Conservation (phyloP, 805 yeast species). For the Wickerhamomyces queroliae region DNA sequence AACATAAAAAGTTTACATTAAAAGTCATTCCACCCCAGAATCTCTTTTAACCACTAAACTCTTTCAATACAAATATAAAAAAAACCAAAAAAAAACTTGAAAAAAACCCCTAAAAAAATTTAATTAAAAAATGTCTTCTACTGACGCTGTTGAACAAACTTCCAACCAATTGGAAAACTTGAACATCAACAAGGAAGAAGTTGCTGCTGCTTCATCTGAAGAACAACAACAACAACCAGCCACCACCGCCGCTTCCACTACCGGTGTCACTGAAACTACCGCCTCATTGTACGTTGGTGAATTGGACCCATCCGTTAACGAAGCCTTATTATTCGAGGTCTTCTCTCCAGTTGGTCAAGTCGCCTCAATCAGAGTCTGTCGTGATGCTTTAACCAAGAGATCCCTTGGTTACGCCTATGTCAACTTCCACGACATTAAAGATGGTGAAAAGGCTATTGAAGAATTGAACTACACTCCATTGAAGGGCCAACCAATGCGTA, state of each 20-base stretch:
- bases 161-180: conserved; percentile 43
- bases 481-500: conserved; percentile 96
- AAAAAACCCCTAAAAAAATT: conserved; percentile 19
- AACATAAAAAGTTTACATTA: too few relatives aligned
- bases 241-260: conserved; percentile 27
- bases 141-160: conserved; percentile 36
- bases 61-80: too few relatives aligned
- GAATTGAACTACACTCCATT: conserved; percentile 91
- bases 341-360: conserved; percentile 95
- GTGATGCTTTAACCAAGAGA: conserved; percentile 95
- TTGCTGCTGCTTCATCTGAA: conserved; percentile 24
- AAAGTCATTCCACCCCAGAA: too few relatives aligned
- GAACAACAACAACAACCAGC: conserved; percentile 19
- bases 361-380: conserved; percentile 95
- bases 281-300: conserved; percentile 98
- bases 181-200: conserved; percentile 30
- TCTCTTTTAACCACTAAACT: too few relatives aligned
- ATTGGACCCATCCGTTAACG: conserved; percentile 86
- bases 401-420: conserved; percentile 98
- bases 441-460: conserved; percentile 91
- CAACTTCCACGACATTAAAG: conserved; percentile 83
- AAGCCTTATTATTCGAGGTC: conserved; percentile 90
- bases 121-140: conserved; percentile 23
- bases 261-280: conserved; percentile 47
- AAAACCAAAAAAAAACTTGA: conserved; percentile 4